Percentiles rank a stretch among this genome's conserved stretches.
Conservation (phyloP, 768 basidiomycete genomes). For the Hemileccinum rubropunctum region DNA sequence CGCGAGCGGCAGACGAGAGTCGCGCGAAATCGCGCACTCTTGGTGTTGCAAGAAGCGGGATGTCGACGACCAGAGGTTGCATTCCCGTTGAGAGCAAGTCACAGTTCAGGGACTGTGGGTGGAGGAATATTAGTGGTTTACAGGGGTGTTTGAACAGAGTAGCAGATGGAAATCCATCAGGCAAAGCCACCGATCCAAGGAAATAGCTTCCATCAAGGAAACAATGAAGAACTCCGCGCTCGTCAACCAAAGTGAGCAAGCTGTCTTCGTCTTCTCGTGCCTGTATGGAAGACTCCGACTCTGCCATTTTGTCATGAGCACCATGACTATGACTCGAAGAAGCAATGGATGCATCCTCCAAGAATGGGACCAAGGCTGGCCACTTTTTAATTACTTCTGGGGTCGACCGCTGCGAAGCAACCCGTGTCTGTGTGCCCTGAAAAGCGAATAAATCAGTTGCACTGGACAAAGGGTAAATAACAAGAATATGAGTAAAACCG, state of each 20-base stretch:
- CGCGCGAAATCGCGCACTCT: slow-evolving; percentile 67
- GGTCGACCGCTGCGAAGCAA: slow-evolving; percentile 39
- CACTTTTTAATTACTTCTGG: slow-evolving; percentile 65
- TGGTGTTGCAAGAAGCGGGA: slow-evolving; percentile 57
- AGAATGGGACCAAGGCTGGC: slow-evolving; percentile 62
- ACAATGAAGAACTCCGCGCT: slow-evolving; percentile 53
- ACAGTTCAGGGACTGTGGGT: slow-evolving; percentile 34
- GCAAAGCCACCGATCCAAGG: slow-evolving; percentile 48
- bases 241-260: slow-evolving; percentile 60
- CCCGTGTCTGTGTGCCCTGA: slow-evolving; percentile 60
- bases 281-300: slow-evolving; percentile 24
- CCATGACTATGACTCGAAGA: slow-evolving; percentile 38
- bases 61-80: slow-evolving; percentile 44
- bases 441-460: slow-evolving; percentile 81
- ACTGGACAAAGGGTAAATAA: slow-evolving; percentile 38
- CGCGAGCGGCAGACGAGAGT: slow-evolving; percentile 65
- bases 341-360: slow-evolving; percentile 58
- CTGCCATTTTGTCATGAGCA: slow-evolving; percentile 23
- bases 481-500: slow-evolving; percentile 4
- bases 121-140: slow-evolving; percentile 48
- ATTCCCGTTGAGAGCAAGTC: slow-evolving; percentile 26
- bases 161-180: slow-evolving; percentile 32
- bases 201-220: slow-evolving; percentile 79
- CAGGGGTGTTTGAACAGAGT: slow-evolving; percentile 43
- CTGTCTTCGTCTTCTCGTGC: slow-evolving; percentile 56